Percentiles rank a stretch among this genome's conserved stretches.
phyloP scores from a whole-genome alignment of 1,284 basidiomycete genomes.

The Irpex sp. region DNA sequence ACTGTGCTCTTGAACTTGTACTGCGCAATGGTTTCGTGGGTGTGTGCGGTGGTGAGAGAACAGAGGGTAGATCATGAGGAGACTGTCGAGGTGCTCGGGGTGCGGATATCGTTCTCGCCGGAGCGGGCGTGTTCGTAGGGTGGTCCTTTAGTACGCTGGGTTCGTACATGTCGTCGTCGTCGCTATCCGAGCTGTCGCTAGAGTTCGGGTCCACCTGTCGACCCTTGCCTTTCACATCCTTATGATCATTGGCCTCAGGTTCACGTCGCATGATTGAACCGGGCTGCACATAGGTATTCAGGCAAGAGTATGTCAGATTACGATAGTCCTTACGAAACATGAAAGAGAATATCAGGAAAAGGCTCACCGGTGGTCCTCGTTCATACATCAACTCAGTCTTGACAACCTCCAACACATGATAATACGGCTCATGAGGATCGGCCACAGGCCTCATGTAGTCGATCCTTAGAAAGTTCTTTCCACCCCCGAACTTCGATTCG shows the following conservation, averaged over 20 bases:
- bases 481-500: constrained; percentile 7
- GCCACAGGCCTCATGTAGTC: constrained; percentile 42
- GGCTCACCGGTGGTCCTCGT: constrained; percentile 26
- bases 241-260: not conserved
- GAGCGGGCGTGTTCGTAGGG: not conserved
- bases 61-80: not conserved
- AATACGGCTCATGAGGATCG: constrained; percentile 56
- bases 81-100: not conserved
- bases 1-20: not conserved
- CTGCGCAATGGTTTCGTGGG: not conserved
- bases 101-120: not conserved
- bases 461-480: constrained; percentile 47
- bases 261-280: not conserved
- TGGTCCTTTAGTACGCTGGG: not conserved
- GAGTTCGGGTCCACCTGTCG: not conserved
- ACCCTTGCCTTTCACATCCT: not conserved
- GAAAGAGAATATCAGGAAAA: not conserved
- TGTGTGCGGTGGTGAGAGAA: not conserved
- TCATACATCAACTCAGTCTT: constrained; percentile 37
- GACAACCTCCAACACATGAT: constrained; percentile 54
- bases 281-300: not conserved
- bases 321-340: too few relatives aligned
- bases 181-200: not conserved
- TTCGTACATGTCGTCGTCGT: not conserved
- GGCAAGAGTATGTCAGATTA: not conserved